These are phyloP conservation scores for Verticillium zaregamsianum DNA, from an alignment of 2,329 filamentous ascomycete genomes.

Conservation along the genomic window DNA sequence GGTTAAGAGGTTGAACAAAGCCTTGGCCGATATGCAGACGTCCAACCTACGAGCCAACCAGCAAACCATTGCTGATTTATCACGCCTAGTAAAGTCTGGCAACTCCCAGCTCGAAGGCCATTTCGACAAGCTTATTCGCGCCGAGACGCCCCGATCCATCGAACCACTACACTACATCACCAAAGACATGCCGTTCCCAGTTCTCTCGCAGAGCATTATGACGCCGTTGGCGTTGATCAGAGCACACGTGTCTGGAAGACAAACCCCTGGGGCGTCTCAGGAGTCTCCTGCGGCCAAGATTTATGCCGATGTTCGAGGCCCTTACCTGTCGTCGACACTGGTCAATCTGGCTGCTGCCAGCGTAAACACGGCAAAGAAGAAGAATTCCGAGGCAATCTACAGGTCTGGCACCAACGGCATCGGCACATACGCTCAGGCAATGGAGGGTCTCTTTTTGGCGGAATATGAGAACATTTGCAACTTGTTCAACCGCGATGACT, in stretches of 20 bases:
- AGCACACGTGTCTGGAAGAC: slow-evolving; percentile 56
- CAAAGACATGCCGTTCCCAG: slow-evolving; percentile 81
- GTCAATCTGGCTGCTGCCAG: slow-evolving; percentile 86
- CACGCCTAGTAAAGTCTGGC: slow-evolving; percentile 71
- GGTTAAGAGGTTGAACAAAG: slow-evolving; percentile 81
- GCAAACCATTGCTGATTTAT: slow-evolving; percentile 77
- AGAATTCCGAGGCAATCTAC: slow-evolving; percentile 79
- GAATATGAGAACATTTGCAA: slow-evolving; percentile 90
- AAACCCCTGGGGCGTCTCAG: slow-evolving; percentile 32
- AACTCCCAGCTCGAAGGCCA: slow-evolving; percentile 79
- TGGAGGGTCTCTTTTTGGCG: slow-evolving; percentile 81
- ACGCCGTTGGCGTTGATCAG: slow-evolving; percentile 77
- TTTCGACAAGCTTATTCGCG: slow-evolving; percentile 71
- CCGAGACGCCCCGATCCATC: slow-evolving; percentile 72
- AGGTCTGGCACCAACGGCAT: slow-evolving; percentile 87
- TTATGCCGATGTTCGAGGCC: slow-evolving; percentile 81
- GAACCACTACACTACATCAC: slow-evolving; percentile 92
- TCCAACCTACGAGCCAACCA: slow-evolving; percentile 94
- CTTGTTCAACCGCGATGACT: slow-evolving; percentile 82
- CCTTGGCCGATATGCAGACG: slow-evolving; percentile 76
- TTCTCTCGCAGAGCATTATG: slow-evolving; percentile 70
- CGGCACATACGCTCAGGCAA: slow-evolving; percentile 77
- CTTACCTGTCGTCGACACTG: slow-evolving; percentile 78
- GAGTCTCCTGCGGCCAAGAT: slow-evolving; percentile 74
- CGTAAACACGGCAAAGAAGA: slow-evolving; percentile 76